These are phyloP conservation scores for Zymoseptoria brevis DNA, from an alignment of 2,329 filamentous ascomycete species.

Conservation along the genomic window DNA sequence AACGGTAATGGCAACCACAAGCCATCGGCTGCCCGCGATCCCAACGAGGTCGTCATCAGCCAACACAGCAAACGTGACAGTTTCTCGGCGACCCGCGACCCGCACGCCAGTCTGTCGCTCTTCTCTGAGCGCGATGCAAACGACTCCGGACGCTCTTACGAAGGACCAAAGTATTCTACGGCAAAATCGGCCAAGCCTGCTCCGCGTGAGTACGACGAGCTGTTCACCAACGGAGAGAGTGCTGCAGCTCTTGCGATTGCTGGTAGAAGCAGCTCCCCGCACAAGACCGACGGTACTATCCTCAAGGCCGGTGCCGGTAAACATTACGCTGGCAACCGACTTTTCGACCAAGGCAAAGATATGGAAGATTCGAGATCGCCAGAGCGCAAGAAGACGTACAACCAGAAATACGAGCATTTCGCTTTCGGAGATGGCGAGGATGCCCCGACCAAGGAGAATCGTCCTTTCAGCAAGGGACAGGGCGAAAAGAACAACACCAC, in stretches of 20 bases:
- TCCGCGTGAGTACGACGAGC: constrained; percentile 60
- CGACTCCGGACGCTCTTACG: constrained; percentile 43
- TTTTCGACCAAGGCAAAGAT: constrained; percentile 49
- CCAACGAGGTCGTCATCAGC: constrained; percentile 20
- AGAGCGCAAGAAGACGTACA: constrained; percentile 54
- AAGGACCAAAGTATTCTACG: constrained; percentile 48
- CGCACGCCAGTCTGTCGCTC: constrained; percentile 62
- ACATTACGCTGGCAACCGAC: constrained; percentile 45
- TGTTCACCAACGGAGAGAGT: constrained; percentile 49
- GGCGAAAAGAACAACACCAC: constrained; percentile 48
- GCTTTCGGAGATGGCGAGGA: constrained; percentile 62
- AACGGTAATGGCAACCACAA: constrained; percentile 18
- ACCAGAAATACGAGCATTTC: constrained; percentile 79
- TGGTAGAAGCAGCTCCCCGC: constrained; percentile 25
- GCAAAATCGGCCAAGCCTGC: constrained; percentile 63
- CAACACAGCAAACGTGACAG: constrained; percentile 26
- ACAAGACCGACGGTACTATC: constrained; percentile 30
- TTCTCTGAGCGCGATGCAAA: constrained; percentile 63
- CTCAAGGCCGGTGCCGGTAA: constrained; percentile 44
- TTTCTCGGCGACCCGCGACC: constrained; percentile 35
- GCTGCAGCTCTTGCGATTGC: constrained; percentile 22
- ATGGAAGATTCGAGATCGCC: constrained; percentile 30
- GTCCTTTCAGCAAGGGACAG: constrained; percentile 26
- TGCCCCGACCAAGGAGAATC: constrained; percentile 22
- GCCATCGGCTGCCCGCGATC: constrained; percentile 9